A percentile compares a stretch with the other conserved stretches of the same genome.
Conservation (phyloP, 1,139 yeast genomes). For the Debaryomyces coudertii region DNA sequence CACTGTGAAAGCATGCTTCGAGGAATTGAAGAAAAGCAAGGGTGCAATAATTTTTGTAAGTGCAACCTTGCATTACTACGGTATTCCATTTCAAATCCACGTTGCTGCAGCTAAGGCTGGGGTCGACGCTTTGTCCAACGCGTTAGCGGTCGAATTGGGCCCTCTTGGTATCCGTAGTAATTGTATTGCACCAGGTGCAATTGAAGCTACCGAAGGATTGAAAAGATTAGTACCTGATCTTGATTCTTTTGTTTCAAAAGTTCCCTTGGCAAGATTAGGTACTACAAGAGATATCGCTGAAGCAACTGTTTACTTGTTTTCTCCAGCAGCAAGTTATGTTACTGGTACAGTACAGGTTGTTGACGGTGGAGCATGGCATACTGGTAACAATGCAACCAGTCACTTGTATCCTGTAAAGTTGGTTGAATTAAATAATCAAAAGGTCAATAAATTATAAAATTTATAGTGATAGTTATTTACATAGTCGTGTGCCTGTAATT, state of each 20-base stretch:
- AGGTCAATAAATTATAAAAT: constrained; percentile 19
- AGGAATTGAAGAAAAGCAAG: constrained; percentile 61
- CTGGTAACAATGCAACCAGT: constrained; percentile 43
- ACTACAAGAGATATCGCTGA: constrained; percentile 78
- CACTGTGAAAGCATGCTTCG: constrained; percentile 79
- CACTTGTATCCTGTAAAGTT: constrained; percentile 40
- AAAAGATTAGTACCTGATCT: constrained; percentile 49
- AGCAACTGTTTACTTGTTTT: constrained; percentile 77
- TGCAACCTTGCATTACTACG: constrained; percentile 86
- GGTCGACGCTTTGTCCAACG: constrained; percentile 79
- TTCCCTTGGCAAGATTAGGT: constrained; percentile 80
- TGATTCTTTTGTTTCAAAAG: constrained; percentile 34
- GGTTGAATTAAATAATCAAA: constrained; percentile 19
- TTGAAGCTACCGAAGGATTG: constrained; percentile 80
- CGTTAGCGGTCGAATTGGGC: constrained; percentile 86
- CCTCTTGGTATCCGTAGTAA: constrained; percentile 82
- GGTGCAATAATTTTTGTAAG: constrained; percentile 80
- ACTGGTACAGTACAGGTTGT: constrained; percentile 78
- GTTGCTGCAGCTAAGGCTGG: constrained; percentile 96
- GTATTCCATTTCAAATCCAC: constrained; percentile 83
- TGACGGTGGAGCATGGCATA: constrained; percentile 89
- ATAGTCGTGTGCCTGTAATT: constrained; percentile 11
- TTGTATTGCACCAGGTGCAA: constrained; percentile 87
- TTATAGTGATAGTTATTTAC: not conserved
- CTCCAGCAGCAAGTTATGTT: constrained; percentile 74